Evolutionary conservation across 345 rosid genomes (phyloP).

Genomic region (Mallotus nudiflorus): DNA sequence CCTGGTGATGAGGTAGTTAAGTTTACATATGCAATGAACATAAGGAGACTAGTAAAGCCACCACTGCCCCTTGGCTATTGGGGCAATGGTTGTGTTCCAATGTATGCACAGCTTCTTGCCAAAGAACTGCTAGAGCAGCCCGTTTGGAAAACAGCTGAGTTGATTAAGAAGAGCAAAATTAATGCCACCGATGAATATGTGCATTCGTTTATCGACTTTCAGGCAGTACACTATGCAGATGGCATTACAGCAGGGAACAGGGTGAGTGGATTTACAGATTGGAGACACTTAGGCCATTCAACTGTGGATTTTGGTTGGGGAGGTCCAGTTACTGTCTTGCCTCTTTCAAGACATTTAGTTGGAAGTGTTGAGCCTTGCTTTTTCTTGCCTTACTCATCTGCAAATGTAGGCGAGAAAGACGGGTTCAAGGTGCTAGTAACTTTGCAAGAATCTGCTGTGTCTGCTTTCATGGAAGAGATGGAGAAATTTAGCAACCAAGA

Average conservation of each 20-base stretch:
- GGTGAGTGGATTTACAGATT: constrained; percentile 90
- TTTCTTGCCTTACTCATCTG: constrained; percentile 70
- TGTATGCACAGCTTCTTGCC: constrained; percentile 58
- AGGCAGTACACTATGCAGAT: constrained; percentile 48
- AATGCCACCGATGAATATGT: constrained; percentile 61
- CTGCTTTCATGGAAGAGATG: constrained; percentile 62
- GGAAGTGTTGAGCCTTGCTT: constrained; percentile 84
- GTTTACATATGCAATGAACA: constrained; percentile 64
- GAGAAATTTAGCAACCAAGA: constrained; percentile 50
- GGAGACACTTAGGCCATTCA: constrained; percentile 86
- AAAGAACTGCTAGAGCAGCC: constrained; percentile 57
- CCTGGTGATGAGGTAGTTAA: constrained; percentile 50
- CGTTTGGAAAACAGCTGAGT: constrained; percentile 69
- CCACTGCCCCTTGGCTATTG: constrained; percentile 71
- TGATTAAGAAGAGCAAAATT: constrained; percentile 73
- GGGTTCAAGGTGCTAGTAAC: constrained; percentile 75
- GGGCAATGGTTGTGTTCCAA: constrained; percentile 86
- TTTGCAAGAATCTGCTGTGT: constrained; percentile 48
- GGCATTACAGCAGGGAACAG: constrained; percentile 54
- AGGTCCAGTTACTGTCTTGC: constrained; percentile 70
- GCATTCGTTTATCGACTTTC: constrained; percentile 75
- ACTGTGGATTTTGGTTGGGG: constrained; percentile 91
- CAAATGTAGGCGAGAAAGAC: constrained; percentile 35
- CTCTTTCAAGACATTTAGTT: constrained; percentile 57
- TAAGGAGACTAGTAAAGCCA: constrained; percentile 59